Evolutionary conservation across 148 eudicot species (phyloP).

Genomic region (Linanthus parryae): DNA sequence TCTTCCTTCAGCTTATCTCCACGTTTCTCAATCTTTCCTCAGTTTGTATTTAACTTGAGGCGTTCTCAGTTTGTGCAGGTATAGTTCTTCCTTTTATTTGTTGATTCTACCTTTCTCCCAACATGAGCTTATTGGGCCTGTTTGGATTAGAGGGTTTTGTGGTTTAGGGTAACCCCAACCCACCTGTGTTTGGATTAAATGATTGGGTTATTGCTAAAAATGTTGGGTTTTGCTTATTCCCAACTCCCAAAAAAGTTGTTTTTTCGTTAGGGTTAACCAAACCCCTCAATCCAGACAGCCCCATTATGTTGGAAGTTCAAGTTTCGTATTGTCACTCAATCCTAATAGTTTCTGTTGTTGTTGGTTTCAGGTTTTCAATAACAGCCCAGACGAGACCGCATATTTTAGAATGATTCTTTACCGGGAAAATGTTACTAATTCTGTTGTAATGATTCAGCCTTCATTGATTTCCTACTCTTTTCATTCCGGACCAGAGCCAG

Average conservation of each 20-base stretch:
- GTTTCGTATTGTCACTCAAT: too few relatives aligned
- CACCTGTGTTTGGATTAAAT: too few relatives aligned
- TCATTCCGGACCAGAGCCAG: slow-evolving; percentile 75
- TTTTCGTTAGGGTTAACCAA: too few relatives aligned
- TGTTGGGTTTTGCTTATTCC: too few relatives aligned
- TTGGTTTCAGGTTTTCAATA: slow-evolving; percentile 75
- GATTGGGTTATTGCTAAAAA: too few relatives aligned
- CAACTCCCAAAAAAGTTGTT: too few relatives aligned
- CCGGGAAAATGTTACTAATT: slow-evolving; percentile 90
- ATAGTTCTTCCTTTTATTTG: background rate
- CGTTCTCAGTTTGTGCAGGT: slow-evolving; percentile 99
- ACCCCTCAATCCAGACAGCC: too few relatives aligned
- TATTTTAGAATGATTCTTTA: slow-evolving; percentile 90
- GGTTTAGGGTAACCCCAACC: too few relatives aligned
- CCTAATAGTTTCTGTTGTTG: background rate
- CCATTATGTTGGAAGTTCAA: too few relatives aligned
- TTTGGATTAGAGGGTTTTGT: too few relatives aligned
- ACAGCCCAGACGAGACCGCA: slow-evolving; percentile 99
- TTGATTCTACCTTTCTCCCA: too few relatives aligned
- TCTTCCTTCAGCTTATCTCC: slow-evolving; percentile 84
- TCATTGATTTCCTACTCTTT: slow-evolving; percentile 83
- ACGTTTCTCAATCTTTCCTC: slow-evolving; percentile 88
- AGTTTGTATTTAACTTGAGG: slow-evolving; percentile 78
- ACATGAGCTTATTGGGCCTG: too few relatives aligned
- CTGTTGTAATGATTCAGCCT: slow-evolving; percentile 98